Base-by-base conservation (phyloP, 2,329 filamentous ascomycete species). In the Trichoderma harzianum region DNA sequence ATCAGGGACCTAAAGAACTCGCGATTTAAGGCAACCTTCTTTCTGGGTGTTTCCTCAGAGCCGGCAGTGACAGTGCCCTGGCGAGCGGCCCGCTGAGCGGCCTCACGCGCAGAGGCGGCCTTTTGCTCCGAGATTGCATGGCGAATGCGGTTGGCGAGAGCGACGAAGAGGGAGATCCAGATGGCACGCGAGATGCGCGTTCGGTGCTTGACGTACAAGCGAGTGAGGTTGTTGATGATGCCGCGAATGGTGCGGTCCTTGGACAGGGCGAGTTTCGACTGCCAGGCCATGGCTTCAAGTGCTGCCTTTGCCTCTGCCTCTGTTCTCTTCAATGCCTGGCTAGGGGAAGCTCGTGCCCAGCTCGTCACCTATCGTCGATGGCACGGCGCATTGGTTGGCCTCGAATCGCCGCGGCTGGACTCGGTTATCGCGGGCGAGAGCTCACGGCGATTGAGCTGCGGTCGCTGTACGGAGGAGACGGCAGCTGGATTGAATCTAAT, bases 111-210 rank as follows among this genome's bases (percentile, higher is more conserved):
- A 1, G 92, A 92, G 3, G 94, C 93, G 18, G 93, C 93, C 81
- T 97, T 97, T 81, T 98, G 96, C 80, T 98, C 95, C 72, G 92
- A 91, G 78, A 98, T 92, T 77, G 95, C 95, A 88, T 94, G 91
- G 77, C 95, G 94, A 69, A 98, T 91, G 77, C 96, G 94, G 81
- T 97, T 95, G 73, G 91, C 86, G 73, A 97, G 89, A 62, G 93
- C 90, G 76, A 95, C 84, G 76, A 95, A 89, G 76, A 98, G 87
- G 32, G 93, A 91, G 74, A 97, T 85, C 84, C 97, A 97, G 76
- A 97, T 89, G 74, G 90, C 90, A 78, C 93, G 91, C 26, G 93
- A 95, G 81, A 97, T 94, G 75, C 89, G 89, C 65, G 90, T 93
- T 76, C 94, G 93, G 82, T 97, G 90, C 74, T 88, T 86, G 74